Conservation (phyloP, 225 moss, liverwort and hornwort genomes). For the Marchantia polymorpha region DNA sequence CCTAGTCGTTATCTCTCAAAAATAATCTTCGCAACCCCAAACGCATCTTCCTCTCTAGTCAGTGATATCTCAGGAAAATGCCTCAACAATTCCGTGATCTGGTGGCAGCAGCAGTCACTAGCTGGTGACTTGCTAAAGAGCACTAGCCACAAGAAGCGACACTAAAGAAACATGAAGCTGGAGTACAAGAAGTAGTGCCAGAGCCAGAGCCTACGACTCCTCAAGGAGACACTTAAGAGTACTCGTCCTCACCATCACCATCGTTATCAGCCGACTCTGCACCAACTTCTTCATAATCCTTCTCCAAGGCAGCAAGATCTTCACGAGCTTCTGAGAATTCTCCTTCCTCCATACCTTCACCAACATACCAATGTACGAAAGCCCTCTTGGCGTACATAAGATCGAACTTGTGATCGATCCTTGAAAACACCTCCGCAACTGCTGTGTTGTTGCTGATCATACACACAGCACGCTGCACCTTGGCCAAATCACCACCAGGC, state of each 20-base stretch:
- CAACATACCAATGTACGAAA: conserved; percentile 38
- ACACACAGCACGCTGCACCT: conserved; percentile 37
- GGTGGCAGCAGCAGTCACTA: conserved; percentile 10
- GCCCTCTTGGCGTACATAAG: conserved; percentile 35
- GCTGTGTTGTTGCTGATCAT: conserved; percentile 37
- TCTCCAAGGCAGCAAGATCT: conserved; percentile 33
- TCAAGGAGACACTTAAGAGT: background rate
- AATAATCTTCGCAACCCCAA: conserved; percentile 14
- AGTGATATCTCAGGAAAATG: conserved; percentile 5
- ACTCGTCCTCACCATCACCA: conserved; percentile 25
- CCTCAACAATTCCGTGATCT: conserved; percentile 7
- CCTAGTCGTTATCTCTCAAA: conserved; percentile 16
- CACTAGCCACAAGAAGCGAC: conserved; percentile 12
- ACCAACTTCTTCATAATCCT: conserved; percentile 36
- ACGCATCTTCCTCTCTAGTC: conserved; percentile 4
- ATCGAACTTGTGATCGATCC: conserved; percentile 41
- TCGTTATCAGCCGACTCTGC: conserved; percentile 21
- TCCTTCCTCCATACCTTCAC: conserved; percentile 40
- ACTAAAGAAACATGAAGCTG: conserved; percentile 5
- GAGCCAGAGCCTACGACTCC: background rate
- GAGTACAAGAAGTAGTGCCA: conserved; percentile 3
- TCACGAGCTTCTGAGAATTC: conserved; percentile 40
- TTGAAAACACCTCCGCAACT: conserved; percentile 32
- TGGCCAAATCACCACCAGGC: conserved; percentile 36
- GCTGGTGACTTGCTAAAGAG: conserved; percentile 7